Percentiles rank a stretch among this genome's conserved stretches.
phyloP scores from a whole-genome alignment of 225 moss, liverwort and hornwort species.

The Straminergon stramineum region DNA sequence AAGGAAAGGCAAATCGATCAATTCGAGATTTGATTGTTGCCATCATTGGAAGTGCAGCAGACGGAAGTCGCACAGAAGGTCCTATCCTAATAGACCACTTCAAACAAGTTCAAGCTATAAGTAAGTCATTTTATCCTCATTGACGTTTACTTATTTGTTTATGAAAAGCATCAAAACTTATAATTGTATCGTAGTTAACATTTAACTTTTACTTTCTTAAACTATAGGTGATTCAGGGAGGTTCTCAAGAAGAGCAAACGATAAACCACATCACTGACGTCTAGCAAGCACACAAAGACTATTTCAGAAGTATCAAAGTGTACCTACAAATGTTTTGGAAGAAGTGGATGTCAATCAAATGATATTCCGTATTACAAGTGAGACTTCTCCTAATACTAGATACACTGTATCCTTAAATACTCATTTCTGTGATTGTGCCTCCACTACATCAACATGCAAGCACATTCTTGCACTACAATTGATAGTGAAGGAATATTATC shows the following conservation, averaged over 20 bases:
- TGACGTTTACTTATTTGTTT: no score
- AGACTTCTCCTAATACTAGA: not conserved
- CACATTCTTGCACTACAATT: not conserved
- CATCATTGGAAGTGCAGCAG: not conserved
- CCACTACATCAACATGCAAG: not conserved
- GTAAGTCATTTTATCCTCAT: not conserved
- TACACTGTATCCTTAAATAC: not conserved
- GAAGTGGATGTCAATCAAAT: not conserved
- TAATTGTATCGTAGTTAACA: no score
- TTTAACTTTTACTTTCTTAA: no score
- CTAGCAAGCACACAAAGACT: not conserved
- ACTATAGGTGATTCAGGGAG: not conserved
- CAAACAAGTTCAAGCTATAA: not conserved
- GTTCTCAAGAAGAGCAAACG: not conserved
- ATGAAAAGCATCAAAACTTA: no score
- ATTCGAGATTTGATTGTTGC: not conserved
- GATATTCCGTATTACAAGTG: not conserved
- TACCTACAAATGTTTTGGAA: not conserved
- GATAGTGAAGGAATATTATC: not conserved
- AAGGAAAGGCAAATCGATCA: not conserved
- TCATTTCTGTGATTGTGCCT: not conserved
- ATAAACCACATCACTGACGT: not conserved
- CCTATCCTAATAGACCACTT: not conserved
- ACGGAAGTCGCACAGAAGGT: not conserved
- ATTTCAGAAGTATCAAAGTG: not conserved